Base-by-base conservation (phyloP, 202 grass and related monocot genomes). In the Musa balbisiana region DNA sequence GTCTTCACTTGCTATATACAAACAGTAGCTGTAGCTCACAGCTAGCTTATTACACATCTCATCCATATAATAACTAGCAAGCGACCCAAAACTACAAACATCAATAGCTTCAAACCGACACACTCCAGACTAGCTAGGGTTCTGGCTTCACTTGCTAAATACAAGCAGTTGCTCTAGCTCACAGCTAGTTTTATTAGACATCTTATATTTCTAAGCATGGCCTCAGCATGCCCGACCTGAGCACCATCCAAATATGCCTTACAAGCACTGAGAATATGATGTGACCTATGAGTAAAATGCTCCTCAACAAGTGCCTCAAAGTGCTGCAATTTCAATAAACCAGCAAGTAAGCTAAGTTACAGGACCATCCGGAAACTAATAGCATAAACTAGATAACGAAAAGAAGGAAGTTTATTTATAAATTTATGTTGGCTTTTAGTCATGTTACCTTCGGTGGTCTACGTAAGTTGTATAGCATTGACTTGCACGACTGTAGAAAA, bases 401-500 rank as follows among this genome's bases (percentile, higher is more conserved):
- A 43, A 26, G 63, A 4, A 65, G 63, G 22, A 1, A 65, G 14
- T 58, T 15, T 55, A 17, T 58, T 74, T 17, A 2, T 0, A 73
- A 24, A 74, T 1, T 33, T 75, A 33, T 24, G 19, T 58, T 24
- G 19, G 8, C 2, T 33, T 67, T 25, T 27, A 25, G 11, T 29
- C 64, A 11, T 27, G 52, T 72, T 82, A 89, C 95, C 95, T 92
- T 99, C 50, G 95, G 95, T 73, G 95, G 95, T 56, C 85, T 92
- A 52, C 80, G 81, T 62, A 95, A 76, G 73, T 90, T 51, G 64
- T 99, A 95, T 78, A 92, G 67, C 87, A 95, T 99, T 66, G 89
- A 95, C 70, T 90, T 99, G 91, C 95, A 92, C 52, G 89, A 92
- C 59, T 95, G 73, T 73, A 99, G 73, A 82, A 95, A 95, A 29